A percentile compares a stretch with the other conserved stretches of the same genome.
phyloP scores from a whole-genome alignment of 1,284 basidiomycete species.

The Fomes fomentarius region DNA sequence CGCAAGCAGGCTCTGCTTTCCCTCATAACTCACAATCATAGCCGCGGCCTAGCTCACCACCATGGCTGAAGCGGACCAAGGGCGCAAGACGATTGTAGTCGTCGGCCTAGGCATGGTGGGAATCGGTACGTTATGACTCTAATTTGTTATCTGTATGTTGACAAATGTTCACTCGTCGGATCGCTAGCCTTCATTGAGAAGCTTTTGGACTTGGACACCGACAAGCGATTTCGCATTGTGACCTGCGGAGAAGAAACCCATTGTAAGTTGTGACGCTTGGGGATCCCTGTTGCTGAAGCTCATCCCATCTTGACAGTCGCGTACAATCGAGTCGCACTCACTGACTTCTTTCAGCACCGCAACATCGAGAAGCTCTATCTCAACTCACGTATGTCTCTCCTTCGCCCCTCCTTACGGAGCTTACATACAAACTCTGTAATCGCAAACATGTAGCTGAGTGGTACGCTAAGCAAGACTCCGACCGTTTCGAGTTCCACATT shows the following conservation, averaged over 20 bases:
- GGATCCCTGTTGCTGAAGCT: neutral
- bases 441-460: slow-evolving; percentile 49
- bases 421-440: neutral
- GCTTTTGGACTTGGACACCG: slow-evolving; percentile 56
- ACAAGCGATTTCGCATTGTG: slow-evolving; percentile 53
- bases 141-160: neutral
- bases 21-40: no score
- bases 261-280: slow-evolving; percentile 21
- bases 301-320: slow-evolving; percentile 31
- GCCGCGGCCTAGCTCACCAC: neutral
- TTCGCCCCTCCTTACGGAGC: neutral
- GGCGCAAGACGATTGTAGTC: slow-evolving; percentile 44
- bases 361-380: slow-evolving; percentile 70
- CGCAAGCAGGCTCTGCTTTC: no score
- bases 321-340: slow-evolving; percentile 60
- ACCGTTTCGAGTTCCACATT: slow-evolving; percentile 55
- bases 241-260: slow-evolving; percentile 63
- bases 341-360: slow-evolving; percentile 68
- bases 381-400: slow-evolving; percentile 45
- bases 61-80: neutral
- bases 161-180: neutral
- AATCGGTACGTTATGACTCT: slow-evolving; percentile 46
- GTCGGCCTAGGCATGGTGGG: slow-evolving; percentile 75
- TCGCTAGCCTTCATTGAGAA: slow-evolving; percentile 65
- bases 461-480: slow-evolving; percentile 62